These are phyloP conservation scores for Ustilaginoidea virens DNA, from an alignment of 2,329 filamentous ascomycete species.

Conservation along the genomic window DNA sequence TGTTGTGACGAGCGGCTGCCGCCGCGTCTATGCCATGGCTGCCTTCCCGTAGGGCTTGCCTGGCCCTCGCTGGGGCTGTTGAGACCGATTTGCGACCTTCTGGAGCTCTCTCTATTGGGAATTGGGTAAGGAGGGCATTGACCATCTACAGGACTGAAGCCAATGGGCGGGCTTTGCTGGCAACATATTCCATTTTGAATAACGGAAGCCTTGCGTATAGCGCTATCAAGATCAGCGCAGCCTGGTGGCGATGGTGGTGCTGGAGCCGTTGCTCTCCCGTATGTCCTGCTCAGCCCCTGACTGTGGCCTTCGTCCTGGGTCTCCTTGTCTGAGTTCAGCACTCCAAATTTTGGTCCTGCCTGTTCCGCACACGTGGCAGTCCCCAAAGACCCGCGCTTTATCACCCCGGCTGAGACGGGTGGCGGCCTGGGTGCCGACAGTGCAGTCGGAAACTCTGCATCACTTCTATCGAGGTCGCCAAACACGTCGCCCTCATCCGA, in stretches of 20 bases:
- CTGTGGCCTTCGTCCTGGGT: slow-evolving; percentile 7
- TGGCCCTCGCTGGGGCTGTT: slow-evolving; percentile 58
- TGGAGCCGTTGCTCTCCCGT: slow-evolving; percentile 23
- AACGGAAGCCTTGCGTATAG: slow-evolving; percentile 64
- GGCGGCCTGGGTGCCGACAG: slow-evolving; percentile 46
- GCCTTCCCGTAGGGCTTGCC: slow-evolving; percentile 54
- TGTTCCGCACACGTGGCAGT: slow-evolving; percentile 29
- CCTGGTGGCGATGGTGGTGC: slow-evolving; percentile 11
- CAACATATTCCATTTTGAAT: slow-evolving; percentile 64
- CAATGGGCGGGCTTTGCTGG: slow-evolving; percentile 48
- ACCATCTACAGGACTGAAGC: slow-evolving; percentile 46
- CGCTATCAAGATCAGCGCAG: slow-evolving; percentile 31
- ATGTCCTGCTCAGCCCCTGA: slow-evolving; percentile 18
- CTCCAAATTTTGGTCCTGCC: slow-evolving; percentile 12
- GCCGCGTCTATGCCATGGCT: slow-evolving; percentile 39
- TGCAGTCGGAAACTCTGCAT: slow-evolving; percentile 51
- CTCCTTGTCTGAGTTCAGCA: slow-evolving; percentile 16
- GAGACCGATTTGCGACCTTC: slow-evolving; percentile 49
- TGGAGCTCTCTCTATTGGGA: slow-evolving; percentile 74
- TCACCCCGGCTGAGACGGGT: slow-evolving; percentile 18
- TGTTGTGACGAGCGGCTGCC: slow-evolving; percentile 34
- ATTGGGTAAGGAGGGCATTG: slow-evolving; percentile 77
- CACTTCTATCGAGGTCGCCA: slow-evolving; percentile 43
- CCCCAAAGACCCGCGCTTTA: slow-evolving; percentile 26
- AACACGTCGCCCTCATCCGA: slow-evolving; percentile 53